A percentile compares a stretch with the other conserved stretches of the same genome.
Evolutionary conservation across 495 filamentous ascomycete species (phyloP).

Genomic region (Choiromyces venosus): DNA sequence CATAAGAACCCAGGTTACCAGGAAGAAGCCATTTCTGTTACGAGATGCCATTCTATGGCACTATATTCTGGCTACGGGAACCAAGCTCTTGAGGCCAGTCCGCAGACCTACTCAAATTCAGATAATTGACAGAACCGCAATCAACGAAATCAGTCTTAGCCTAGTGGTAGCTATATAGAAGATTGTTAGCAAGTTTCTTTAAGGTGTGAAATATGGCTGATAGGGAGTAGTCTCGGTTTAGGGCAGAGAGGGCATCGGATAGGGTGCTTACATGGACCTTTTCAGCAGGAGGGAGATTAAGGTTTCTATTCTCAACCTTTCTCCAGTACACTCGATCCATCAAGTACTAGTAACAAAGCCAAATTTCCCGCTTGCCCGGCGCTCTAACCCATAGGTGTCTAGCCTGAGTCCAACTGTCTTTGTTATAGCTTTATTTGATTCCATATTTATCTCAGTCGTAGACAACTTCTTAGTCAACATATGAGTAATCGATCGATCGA

Average conservation of each 20-base stretch:
- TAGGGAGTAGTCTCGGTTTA: background rate
- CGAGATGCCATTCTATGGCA: too few species aligned
- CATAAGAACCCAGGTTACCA: background rate
- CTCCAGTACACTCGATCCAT: background rate
- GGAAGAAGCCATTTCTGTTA: too few species aligned
- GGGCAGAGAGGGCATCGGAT: background rate
- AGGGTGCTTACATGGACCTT: background rate
- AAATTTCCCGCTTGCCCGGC: background rate
- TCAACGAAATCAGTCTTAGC: too few species aligned
- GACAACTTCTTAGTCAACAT: background rate
- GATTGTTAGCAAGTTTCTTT: background rate
- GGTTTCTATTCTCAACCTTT: background rate
- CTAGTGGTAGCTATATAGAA: too few species aligned
- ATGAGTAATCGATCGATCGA: background rate
- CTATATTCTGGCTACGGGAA: too few species aligned
- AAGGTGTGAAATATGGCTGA: background rate
- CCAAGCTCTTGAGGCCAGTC: too few species aligned
- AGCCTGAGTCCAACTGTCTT: background rate
- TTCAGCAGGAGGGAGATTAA: background rate
- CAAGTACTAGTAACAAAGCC: background rate
- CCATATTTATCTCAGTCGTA: background rate
- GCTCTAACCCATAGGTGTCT: background rate
- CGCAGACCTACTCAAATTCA: too few species aligned
- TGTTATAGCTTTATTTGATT: background rate
- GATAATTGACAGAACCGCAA: too few species aligned